A percentile compares a stretch with the other conserved stretches of the same genome.
phyloP scores from a whole-genome alignment of 768 basidiomycete genomes.

The Hygrophorus russula region DNA sequence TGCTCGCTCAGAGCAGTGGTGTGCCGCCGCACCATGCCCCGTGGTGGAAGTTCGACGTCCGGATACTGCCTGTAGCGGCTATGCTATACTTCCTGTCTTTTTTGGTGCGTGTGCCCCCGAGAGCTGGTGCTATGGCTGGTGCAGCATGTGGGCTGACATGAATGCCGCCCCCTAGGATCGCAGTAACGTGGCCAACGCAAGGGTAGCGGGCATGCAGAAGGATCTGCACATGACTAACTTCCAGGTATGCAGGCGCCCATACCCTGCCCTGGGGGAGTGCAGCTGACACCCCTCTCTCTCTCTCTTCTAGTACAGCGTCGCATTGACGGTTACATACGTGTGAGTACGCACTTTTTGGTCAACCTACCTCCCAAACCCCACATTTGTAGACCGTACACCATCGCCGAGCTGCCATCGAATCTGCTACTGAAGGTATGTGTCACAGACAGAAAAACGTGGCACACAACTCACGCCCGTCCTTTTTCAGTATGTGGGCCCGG shows the following conservation, averaged over 20 bases:
- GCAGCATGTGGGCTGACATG: too few relatives aligned
- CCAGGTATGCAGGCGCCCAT: too few relatives aligned
- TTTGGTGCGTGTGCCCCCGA: slow-evolving; percentile 27
- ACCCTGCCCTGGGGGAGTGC: too few relatives aligned
- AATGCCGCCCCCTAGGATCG: slow-evolving; percentile 29
- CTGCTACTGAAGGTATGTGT: slow-evolving; percentile 38
- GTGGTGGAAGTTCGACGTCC: slow-evolving; percentile 39
- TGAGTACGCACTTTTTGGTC: background rate
- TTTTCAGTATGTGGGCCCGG: slow-evolving; percentile 38
- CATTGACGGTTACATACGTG: slow-evolving; percentile 36
- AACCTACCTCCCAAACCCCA: background rate
- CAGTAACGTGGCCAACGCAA: slow-evolving; percentile 48
- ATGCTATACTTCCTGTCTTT: slow-evolving; percentile 44
- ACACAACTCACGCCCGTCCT: too few relatives aligned
- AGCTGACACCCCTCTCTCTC: too few relatives aligned
- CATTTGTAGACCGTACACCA: slow-evolving; percentile 32
- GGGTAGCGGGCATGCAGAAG: slow-evolving; percentile 48
- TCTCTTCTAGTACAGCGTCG: slow-evolving; percentile 30
- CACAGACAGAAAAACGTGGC: too few relatives aligned
- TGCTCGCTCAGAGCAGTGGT: too few relatives aligned
- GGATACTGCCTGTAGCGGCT: slow-evolving; percentile 35
- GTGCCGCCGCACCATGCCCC: slow-evolving; percentile 25
- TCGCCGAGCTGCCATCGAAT: slow-evolving; percentile 51
- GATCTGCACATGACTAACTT: slow-evolving; percentile 38
- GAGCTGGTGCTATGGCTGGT: too few relatives aligned